A percentile compares a stretch with the other conserved stretches of the same genome.
Conservation (phyloP, 176 grass and related monocot species). For the Hordeum vulgare region MorexV3_pseudomolecules_assembly NC_058522.1:117165309-117165808, state of each 20-base stretch:
- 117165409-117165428: not conserved
- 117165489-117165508: constrained; percentile 96
- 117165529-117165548: constrained; percentile 88
- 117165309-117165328: constrained; percentile 94
- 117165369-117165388: constrained; percentile 91
- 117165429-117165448: constrained; percentile 85
- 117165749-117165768: too few species aligned
- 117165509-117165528: constrained; percentile 94
- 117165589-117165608: not conserved
- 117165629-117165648: too few species aligned
- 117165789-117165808: too few species aligned
- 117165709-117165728: constrained; percentile 44
- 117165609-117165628: not conserved
- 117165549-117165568: constrained; percentile 79
- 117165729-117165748: constrained; percentile 23
- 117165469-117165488: constrained; percentile 92
- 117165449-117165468: constrained; percentile 91
- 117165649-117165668: constrained; percentile 26
- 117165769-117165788: too few species aligned
- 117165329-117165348: constrained; percentile 96
- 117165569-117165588: not conserved
- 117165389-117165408: constrained; percentile 38
- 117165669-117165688: constrained; percentile 36
- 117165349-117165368: constrained; percentile 82
- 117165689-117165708: constrained; percentile 67